Percentiles rank a stretch among this genome's conserved stretches.
Conservation (phyloP, 139 green algal species). For the Auxenochlorella protothecoides region DNA sequence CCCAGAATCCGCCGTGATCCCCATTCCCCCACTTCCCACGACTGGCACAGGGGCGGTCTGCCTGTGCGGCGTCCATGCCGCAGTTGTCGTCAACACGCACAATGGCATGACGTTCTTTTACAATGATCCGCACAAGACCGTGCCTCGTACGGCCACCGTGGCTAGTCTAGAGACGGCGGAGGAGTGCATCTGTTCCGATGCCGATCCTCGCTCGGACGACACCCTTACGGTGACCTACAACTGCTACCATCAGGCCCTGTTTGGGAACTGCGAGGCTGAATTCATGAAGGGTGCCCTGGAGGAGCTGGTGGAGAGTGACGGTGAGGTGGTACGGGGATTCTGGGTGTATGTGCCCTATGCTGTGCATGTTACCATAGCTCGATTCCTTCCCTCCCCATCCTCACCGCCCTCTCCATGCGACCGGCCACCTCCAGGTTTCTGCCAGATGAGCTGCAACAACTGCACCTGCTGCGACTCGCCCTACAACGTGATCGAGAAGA, state of each 20-base stretch:
- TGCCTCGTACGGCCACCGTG: not conserved
- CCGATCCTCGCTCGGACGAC: conserved; percentile 7
- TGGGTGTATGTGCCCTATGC: too few relatives aligned
- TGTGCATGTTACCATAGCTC: too few relatives aligned
- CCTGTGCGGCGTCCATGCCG: not conserved
- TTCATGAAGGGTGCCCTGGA: conserved; percentile 18
- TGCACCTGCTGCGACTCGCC: conserved; percentile 28
- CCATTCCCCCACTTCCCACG: too few relatives aligned
- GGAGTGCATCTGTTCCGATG: not conserved
- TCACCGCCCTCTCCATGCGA: conserved; percentile 4
- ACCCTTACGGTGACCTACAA: not conserved
- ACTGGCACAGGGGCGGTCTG: too few relatives aligned
- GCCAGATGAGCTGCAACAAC: conserved; percentile 30
- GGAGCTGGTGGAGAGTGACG: not conserved
- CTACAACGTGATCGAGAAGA: conserved; percentile 16
- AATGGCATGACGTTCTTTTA: not conserved
- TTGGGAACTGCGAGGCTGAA: conserved; percentile 11
- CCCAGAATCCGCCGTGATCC: too few relatives aligned
- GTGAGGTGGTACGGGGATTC: not conserved
- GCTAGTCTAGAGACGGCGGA: not conserved
- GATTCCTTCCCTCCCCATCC: not conserved
- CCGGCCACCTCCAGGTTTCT: conserved; percentile 27
- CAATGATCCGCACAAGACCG: not conserved
- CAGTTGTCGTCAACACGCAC: not conserved
- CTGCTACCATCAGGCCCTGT: conserved; percentile 15